Conservation (phyloP, 208 protist species). For the Leishmania tropica region DNA sequence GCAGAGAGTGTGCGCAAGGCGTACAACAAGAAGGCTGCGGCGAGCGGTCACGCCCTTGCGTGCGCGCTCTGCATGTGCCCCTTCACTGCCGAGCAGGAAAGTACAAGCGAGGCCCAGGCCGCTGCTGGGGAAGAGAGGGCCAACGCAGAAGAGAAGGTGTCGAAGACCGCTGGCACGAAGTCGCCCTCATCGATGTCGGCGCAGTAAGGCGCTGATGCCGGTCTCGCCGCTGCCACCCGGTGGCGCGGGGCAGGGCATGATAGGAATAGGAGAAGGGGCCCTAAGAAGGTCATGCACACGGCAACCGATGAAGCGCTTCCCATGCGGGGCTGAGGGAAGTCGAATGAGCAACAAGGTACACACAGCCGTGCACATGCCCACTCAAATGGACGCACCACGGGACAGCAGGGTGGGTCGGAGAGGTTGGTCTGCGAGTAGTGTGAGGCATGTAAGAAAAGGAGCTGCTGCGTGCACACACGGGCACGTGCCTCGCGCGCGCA, state of each 20-base stretch:
- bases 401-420: neutral
- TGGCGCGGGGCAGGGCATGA: neutral
- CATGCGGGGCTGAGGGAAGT: neutral
- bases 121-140: neutral
- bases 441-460: neutral
- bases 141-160: neutral
- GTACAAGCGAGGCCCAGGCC: slow-evolving; percentile 2
- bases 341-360: slow-evolving; percentile 1
- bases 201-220: neutral
- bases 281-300: slow-evolving; percentile 17
- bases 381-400: neutral
- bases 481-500: neutral
- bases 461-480: neutral
- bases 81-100: slow-evolving; percentile 20
- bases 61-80: slow-evolving; percentile 1
- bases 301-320: slow-evolving; percentile 10
- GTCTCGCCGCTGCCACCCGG: neutral
- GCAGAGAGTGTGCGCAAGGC: slow-evolving; percentile 28
- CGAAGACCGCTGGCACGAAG: neutral
- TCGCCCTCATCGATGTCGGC: neutral
- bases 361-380: neutral
- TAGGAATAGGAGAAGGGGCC: slow-evolving; percentile 11
- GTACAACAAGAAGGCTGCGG: slow-evolving; percentile 55
- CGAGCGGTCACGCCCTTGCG: slow-evolving; percentile 25
- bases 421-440: neutral